phyloP scores from a whole-genome alignment of 441 rosid genomes.

The Aleurites moluccanus region DNA sequence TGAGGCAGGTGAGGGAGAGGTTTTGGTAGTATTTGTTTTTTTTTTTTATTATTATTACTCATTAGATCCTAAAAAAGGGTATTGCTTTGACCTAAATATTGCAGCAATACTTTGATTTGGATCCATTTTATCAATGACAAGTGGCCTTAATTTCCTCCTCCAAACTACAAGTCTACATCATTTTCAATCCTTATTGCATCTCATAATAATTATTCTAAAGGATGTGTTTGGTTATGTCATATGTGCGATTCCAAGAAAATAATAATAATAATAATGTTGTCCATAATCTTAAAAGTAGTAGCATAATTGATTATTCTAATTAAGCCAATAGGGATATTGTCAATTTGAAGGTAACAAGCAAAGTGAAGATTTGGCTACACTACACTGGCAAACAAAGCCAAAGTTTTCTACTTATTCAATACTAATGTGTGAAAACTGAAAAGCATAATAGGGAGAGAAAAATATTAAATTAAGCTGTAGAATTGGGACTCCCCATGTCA shows the following conservation, averaged over 20 bases:
- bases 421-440: slow-evolving; percentile 24
- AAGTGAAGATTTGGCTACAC: slow-evolving; percentile 6
- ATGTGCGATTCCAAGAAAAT: neutral
- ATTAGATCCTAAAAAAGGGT: slow-evolving; percentile 28
- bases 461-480: slow-evolving; percentile 18
- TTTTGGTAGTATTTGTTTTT: slow-evolving; percentile 11
- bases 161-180: slow-evolving; percentile 22
- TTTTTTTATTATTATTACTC: neutral
- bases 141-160: slow-evolving; percentile 28
- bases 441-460: slow-evolving; percentile 20
- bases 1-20: slow-evolving; percentile 25
- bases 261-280: neutral
- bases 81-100: slow-evolving; percentile 30
- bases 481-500: slow-evolving; percentile 29
- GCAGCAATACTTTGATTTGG: slow-evolving; percentile 18
- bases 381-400: slow-evolving; percentile 20
- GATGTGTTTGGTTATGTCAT: slow-evolving; percentile 6
- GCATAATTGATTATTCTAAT: neutral
- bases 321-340: neutral
- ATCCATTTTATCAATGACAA: slow-evolving; percentile 15
- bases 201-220: neutral
- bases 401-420: slow-evolving; percentile 13
- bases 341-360: slow-evolving; percentile 23
- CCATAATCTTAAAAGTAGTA: neutral
- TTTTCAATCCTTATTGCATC: slow-evolving; percentile 18